Percentiles rank a stretch among this genome's conserved stretches.
Evolutionary conservation across 208 protist genomes (phyloP).

Genomic region (Crithidia fasciculata): DNA sequence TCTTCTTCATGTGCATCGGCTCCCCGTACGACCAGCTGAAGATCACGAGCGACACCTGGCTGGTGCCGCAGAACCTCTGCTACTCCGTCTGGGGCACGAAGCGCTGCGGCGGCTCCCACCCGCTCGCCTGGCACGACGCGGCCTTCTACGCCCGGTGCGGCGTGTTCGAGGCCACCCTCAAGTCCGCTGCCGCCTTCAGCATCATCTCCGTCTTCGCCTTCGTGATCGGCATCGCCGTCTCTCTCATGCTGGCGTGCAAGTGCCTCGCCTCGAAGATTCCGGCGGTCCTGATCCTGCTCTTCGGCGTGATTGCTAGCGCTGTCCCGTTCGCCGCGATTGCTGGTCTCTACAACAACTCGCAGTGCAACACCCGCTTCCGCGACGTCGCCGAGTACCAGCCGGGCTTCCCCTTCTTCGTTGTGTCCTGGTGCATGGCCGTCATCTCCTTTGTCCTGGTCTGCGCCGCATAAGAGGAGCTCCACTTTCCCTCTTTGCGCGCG

Average conservation of each 20-base stretch:
- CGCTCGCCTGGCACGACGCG: slow-evolving; percentile 31
- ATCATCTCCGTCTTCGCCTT: slow-evolving; percentile 34
- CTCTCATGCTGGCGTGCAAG: slow-evolving; percentile 32
- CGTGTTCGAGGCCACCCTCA: slow-evolving; percentile 42
- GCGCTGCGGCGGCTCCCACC: slow-evolving; percentile 31
- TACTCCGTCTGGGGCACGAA: slow-evolving; percentile 44
- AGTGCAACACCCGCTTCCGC: slow-evolving; percentile 29
- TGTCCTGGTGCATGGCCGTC: slow-evolving; percentile 27
- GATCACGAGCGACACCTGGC: slow-evolving; percentile 15
- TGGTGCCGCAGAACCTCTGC: slow-evolving; percentile 19
- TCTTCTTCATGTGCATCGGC: slow-evolving; percentile 44
- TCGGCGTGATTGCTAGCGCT: slow-evolving; percentile 28
- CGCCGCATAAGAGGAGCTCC: slow-evolving; percentile 18
- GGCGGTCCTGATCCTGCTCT: slow-evolving; percentile 31
- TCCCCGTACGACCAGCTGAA: slow-evolving; percentile 41
- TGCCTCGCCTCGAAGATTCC: slow-evolving; percentile 34
- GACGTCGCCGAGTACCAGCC: slow-evolving; percentile 30
- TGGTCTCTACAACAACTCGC: slow-evolving; percentile 43
- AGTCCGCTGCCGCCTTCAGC: slow-evolving; percentile 38
- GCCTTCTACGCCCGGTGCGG: slow-evolving; percentile 32
- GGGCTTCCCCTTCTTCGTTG: slow-evolving; percentile 42
- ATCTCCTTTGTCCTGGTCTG: slow-evolving; percentile 40
- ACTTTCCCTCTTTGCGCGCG: neutral
- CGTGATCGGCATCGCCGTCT: slow-evolving; percentile 20
- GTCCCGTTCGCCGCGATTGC: slow-evolving; percentile 33